phyloP scores from a whole-genome alignment of 2,329 filamentous ascomycete species.

The Monosporascus sp. region DNA sequence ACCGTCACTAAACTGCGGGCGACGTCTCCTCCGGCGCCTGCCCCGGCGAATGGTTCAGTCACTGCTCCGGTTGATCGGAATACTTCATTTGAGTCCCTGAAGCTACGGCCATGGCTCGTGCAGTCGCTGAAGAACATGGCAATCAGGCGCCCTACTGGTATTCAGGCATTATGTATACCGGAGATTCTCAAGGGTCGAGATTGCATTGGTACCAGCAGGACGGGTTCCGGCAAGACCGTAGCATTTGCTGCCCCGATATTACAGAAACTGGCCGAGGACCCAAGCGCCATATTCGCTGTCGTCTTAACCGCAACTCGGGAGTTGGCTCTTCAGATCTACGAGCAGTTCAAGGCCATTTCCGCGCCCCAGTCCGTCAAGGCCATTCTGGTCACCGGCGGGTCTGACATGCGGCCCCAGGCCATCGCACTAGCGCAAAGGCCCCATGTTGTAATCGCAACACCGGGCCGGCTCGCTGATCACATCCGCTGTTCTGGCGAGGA shows the following conservation, averaged over 20 bases:
- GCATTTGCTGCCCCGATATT: conserved; percentile 93
- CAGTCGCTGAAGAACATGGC: conserved; percentile 71
- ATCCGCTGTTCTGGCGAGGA: conserved; percentile 88
- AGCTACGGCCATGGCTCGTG: conserved; percentile 82
- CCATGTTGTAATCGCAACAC: conserved; percentile 91
- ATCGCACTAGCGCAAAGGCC: conserved; percentile 76
- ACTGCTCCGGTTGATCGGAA: conserved; percentile 51
- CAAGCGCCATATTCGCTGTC: conserved; percentile 83
- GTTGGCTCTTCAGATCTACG: conserved; percentile 90
- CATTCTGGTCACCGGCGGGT: conserved; percentile 84
- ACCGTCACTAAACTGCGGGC: conserved; percentile 12
- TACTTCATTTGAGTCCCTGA: conserved; percentile 65
- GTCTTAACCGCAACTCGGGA: conserved; percentile 89
- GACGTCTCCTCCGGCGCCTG: conserved; percentile 8
- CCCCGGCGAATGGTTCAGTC: conserved; percentile 21
- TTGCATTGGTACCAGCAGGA: conserved; percentile 91
- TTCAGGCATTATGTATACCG: conserved; percentile 89
- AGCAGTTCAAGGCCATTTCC: conserved; percentile 92
- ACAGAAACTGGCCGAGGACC: conserved; percentile 89
- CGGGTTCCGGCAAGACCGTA: conserved; percentile 95
- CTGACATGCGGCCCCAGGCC: conserved; percentile 88
- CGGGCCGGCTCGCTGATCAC: conserved; percentile 88
- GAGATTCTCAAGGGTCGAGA: conserved; percentile 87
- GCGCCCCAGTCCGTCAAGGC: conserved; percentile 83
- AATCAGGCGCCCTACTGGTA: conserved; percentile 83